A percentile compares a stretch with the other conserved stretches of the same genome.
These are phyloP conservation scores for Astathelohania contejeani DNA, from an alignment of 371 early-diverging fungal genomes.

Conservation along the genomic window DNA sequence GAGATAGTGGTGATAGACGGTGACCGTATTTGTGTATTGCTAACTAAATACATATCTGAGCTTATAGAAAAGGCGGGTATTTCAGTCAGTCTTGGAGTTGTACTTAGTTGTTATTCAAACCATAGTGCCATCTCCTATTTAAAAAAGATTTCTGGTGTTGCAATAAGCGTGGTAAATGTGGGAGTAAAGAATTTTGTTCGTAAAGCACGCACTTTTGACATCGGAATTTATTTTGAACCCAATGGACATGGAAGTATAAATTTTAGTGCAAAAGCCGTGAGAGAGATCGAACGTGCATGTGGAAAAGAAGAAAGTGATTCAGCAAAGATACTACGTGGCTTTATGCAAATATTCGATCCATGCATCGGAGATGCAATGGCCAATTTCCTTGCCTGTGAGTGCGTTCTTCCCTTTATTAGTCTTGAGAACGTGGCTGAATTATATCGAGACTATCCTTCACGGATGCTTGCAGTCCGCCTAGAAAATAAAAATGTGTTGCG, in stretches of 20 bases:
- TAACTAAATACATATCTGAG: constrained; percentile 28
- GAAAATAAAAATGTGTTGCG: constrained; percentile 61
- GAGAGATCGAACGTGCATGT: constrained; percentile 4
- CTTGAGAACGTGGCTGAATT: constrained; percentile 4
- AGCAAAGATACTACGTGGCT: constrained; percentile 14
- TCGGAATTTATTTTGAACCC: constrained; percentile 98
- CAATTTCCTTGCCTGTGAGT: constrained; percentile 80
- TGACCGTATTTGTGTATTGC: constrained; percentile 37
- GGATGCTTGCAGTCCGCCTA: constrained; percentile 64
- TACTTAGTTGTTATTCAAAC: constrained; percentile 46
- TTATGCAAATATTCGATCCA: constrained; percentile 39
- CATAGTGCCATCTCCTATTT: constrained; percentile 32
- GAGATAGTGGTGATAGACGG: constrained; percentile 41
- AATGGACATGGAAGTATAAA: constrained; percentile 97
- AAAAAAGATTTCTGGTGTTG: constrained; percentile 18
- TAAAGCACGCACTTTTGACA: constrained; percentile 80
- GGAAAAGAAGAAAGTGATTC: no score
- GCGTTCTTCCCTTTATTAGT: constrained; percentile 58
- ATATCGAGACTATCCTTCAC: constrained; percentile 52
- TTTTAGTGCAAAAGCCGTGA: constrained; percentile 63
- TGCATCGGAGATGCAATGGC: constrained; percentile 92
- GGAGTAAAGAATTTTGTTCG: constrained; percentile 98
- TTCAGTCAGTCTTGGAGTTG: constrained; percentile 23
- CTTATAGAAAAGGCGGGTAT: constrained; percentile 15
- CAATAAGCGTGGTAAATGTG: constrained; percentile 58